Evolutionary conservation across 768 basidiomycete species (phyloP).

Genomic region (Naganishia onofrii): DNA sequence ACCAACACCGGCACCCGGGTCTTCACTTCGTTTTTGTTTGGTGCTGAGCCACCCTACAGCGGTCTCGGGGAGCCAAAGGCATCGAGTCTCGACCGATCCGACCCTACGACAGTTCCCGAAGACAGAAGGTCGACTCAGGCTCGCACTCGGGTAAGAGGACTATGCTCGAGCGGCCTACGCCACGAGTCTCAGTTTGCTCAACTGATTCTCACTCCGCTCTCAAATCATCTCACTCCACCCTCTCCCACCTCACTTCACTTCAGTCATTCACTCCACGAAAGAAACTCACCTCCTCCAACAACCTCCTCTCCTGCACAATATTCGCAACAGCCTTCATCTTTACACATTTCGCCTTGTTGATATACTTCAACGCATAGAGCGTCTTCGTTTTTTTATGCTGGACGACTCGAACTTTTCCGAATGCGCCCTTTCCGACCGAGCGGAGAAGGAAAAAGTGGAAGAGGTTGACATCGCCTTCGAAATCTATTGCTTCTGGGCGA

Average conservation of each 20-base stretch:
- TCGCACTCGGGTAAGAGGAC: too few species aligned
- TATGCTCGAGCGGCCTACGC: too few species aligned
- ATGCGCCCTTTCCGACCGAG: slow-evolving; percentile 93
- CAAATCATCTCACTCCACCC: not conserved
- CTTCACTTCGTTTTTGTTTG: too few species aligned
- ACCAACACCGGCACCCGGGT: too few species aligned
- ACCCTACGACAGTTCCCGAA: too few species aligned
- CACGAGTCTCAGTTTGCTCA: too few species aligned
- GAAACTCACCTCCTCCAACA: slow-evolving; percentile 77
- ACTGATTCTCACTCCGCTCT: not conserved
- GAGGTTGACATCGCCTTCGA: slow-evolving; percentile 79
- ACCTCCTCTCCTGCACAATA: slow-evolving; percentile 85
- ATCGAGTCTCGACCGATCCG: too few species aligned
- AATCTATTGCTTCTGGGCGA: slow-evolving; percentile 79
- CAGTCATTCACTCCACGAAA: too few species aligned
- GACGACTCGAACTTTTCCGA: slow-evolving; percentile 97
- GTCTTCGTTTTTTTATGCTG: slow-evolving; percentile 91
- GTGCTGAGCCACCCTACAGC: too few species aligned
- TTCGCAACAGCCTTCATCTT: slow-evolving; percentile 88
- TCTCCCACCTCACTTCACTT: not conserved
- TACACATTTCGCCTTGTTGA: slow-evolving; percentile 90
- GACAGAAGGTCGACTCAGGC: too few species aligned
- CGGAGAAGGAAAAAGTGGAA: slow-evolving; percentile 96
- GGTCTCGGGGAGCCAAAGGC: too few species aligned
- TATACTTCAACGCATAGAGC: slow-evolving; percentile 94